Evolutionary conservation across 257 asterid species (phyloP).

Genomic region (Solanum verrucosum): DNA sequence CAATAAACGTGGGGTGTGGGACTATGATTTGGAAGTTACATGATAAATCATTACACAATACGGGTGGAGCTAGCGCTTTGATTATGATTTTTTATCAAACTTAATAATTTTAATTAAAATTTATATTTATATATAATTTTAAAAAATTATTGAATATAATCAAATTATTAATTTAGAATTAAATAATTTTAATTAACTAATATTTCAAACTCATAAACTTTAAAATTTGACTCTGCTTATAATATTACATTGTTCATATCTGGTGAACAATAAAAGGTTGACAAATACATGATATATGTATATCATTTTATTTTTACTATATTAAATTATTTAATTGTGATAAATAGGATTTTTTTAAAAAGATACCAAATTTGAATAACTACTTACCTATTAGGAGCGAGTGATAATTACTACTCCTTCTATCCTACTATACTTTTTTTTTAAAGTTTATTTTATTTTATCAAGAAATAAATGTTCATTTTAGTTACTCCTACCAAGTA

Average conservation of each 20-base stretch:
- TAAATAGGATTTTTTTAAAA: too few relatives aligned
- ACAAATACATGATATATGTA: not conserved
- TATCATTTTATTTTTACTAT: not conserved
- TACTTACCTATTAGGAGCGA: not conserved
- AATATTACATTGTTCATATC: not conserved
- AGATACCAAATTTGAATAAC: not conserved
- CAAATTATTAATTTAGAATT: not conserved
- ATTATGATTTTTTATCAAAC: not conserved
- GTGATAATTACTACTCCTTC: not conserved
- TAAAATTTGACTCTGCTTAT: too few relatives aligned
- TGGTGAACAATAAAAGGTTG: not conserved
- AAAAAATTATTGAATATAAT: not conserved
- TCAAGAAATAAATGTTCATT: not conserved
- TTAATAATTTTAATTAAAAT: not conserved
- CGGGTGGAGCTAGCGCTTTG: too few relatives aligned
- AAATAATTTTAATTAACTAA: too few relatives aligned
- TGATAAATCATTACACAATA: not conserved
- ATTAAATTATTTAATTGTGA: too few relatives aligned
- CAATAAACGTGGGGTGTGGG: not conserved
- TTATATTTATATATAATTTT: not conserved
- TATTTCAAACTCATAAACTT: too few relatives aligned
- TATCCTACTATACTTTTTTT: not conserved
- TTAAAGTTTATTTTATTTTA: too few relatives aligned
- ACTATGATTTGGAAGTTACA: not conserved
- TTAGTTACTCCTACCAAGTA: not conserved